Evolutionary conservation across 208 protist genomes (phyloP).

Genomic region (Vickermania ingenoplastis): DNA sequence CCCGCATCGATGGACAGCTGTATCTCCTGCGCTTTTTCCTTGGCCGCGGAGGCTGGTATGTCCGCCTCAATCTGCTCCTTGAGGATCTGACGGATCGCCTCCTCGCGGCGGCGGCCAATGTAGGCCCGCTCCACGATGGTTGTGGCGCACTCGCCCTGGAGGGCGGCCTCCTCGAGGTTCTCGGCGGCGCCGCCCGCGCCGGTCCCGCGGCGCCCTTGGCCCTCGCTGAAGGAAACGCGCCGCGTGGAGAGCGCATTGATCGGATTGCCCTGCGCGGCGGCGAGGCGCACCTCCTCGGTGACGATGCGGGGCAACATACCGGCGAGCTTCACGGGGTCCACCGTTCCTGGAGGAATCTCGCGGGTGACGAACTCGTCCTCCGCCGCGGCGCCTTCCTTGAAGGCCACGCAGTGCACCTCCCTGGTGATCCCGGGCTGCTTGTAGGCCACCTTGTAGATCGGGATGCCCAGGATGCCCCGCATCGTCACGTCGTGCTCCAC

Average conservation of each 20-base stretch:
- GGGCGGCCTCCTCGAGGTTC: slow-evolving; percentile 6
- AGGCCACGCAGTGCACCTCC: neutral
- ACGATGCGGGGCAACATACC: neutral
- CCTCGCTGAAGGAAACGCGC: slow-evolving; percentile 1
- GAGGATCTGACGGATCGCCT: slow-evolving; percentile 23
- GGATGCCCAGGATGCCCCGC: neutral
- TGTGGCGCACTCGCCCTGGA: slow-evolving; percentile 11
- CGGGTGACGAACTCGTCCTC: neutral
- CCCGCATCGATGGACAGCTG: slow-evolving; percentile 13
- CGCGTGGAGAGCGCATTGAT: neutral
- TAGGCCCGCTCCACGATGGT: slow-evolving; percentile 37
- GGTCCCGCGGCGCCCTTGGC: neutral
- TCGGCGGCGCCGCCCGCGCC: neutral
- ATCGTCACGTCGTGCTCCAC: neutral
- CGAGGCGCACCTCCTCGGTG: neutral
- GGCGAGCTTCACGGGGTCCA: neutral
- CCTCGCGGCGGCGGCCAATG: slow-evolving; percentile 24
- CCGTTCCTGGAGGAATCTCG: neutral
- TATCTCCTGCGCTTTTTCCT: slow-evolving; percentile 2
- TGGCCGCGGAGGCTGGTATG: neutral
- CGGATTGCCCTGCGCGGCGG: neutral
- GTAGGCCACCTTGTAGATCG: slow-evolving; percentile 1
- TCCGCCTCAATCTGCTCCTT: slow-evolving; percentile 9
- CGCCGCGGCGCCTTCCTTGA: neutral
- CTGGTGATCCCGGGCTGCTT: neutral